Percentiles rank a stretch among this genome's conserved stretches.
Evolutionary conservation across 2,329 filamentous ascomycete species (phyloP).

Genomic region (Camillea tinctor): DNA sequence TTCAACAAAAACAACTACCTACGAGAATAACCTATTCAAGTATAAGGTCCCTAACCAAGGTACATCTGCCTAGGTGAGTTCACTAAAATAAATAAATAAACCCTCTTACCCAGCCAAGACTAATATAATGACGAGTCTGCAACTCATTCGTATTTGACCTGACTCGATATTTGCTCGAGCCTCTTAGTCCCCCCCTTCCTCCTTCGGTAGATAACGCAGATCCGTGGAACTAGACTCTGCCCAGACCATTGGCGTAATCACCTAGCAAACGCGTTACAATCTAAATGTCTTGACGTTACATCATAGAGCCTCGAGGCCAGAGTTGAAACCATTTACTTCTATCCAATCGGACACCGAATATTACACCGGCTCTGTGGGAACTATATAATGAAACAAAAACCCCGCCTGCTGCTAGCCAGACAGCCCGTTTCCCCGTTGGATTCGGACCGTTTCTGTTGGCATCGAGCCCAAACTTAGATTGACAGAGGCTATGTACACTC

Average conservation of each 20-base stretch:
- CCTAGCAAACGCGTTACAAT: neutral
- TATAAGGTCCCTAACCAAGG: no score
- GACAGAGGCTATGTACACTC: neutral
- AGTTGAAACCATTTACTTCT: neutral
- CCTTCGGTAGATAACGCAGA: neutral
- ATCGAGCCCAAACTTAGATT: neutral
- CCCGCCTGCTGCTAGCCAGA: no score
- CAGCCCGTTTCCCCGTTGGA: neutral
- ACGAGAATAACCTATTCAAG: no score
- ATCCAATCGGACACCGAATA: neutral
- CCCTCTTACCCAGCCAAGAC: no score
- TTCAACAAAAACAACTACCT: no score
- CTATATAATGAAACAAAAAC: neutral
- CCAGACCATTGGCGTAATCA: neutral
- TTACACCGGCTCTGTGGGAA: neutral
- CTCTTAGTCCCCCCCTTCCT: neutral
- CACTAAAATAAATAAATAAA: no score
- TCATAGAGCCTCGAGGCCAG: neutral
- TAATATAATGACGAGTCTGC: neutral
- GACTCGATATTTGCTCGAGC: neutral
- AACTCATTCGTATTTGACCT: neutral
- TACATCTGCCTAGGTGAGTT: no score
- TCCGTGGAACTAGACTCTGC: neutral
- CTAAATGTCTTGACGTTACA: neutral
- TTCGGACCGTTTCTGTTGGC: neutral